phyloP scores from a whole-genome alignment of 768 basidiomycete species.

The Lanmaoa rubissima region DNA sequence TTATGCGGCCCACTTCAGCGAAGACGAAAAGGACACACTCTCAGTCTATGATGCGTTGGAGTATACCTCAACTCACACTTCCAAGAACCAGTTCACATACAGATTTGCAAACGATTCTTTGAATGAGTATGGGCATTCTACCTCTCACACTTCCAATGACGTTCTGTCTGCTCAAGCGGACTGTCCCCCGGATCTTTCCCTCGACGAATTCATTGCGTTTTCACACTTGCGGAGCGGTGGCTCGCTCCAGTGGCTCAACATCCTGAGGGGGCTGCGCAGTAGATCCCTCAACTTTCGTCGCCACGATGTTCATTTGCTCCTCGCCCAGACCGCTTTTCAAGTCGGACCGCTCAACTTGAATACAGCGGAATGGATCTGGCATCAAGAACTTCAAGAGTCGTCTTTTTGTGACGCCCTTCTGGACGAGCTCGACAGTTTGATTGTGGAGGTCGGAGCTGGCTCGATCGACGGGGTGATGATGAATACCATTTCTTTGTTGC shows the following conservation, averaged over 20 bases:
- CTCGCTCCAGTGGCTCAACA: neutral
- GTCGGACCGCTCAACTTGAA: constrained; percentile 23
- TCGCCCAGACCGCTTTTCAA: neutral
- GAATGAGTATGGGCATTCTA: neutral
- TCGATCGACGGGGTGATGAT: constrained; percentile 27
- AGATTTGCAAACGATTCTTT: neutral
- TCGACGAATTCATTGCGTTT: neutral
- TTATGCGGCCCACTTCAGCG: no score
- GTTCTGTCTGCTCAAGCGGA: neutral
- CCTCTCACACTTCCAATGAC: neutral
- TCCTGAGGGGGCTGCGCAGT: neutral
- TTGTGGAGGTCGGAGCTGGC: neutral
- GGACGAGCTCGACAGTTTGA: neutral
- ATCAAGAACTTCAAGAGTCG: neutral
- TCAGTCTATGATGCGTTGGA: no score
- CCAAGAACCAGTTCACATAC: neutral
- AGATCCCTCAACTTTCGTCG: neutral
- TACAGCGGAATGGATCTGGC: neutral
- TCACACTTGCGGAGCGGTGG: neutral
- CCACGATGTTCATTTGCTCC: neutral
- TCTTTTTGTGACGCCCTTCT: neutral
- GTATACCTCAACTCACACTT: no score
- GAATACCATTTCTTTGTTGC: constrained; percentile 30
- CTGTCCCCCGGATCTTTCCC: neutral
- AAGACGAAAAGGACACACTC: no score